phyloP scores from a whole-genome alignment of 1,139 yeast species.

The Ogataea hybrid region DNA sequence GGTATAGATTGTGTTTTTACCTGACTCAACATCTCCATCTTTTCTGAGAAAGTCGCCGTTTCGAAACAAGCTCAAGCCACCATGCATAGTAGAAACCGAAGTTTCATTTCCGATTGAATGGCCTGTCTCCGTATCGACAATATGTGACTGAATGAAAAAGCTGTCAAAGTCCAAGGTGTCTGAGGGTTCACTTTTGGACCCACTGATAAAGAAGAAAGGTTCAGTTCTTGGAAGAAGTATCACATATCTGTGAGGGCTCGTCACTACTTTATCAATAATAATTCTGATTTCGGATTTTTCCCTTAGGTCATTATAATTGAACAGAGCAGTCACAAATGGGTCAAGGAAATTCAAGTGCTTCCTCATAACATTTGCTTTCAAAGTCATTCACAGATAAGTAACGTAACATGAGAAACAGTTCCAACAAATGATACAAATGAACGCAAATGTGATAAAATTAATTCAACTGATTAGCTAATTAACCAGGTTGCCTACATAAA shows the following conservation, averaged over 20 bases:
- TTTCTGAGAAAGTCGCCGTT: conserved; percentile 30
- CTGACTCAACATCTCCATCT: background rate
- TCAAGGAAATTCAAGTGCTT: too few relatives aligned
- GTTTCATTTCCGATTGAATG: background rate
- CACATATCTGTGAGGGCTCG: conserved; percentile 47
- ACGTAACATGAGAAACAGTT: conserved; percentile 10
- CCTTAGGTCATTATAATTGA: too few relatives aligned
- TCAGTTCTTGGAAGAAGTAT: conserved; percentile 49
- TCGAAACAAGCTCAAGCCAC: background rate
- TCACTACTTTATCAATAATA: conserved; percentile 41
- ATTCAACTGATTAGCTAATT: background rate
- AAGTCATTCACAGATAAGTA: too few relatives aligned
- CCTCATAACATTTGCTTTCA: too few relatives aligned
- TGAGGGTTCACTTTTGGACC: too few relatives aligned
- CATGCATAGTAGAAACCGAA: background rate
- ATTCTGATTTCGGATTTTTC: conserved; percentile 48
- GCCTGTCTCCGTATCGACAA: conserved; percentile 30
- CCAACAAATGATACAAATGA: background rate
- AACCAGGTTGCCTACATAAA: background rate
- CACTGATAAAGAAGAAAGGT: too few relatives aligned
- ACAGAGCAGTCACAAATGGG: too few relatives aligned
- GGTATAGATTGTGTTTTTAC: conserved; percentile 31
- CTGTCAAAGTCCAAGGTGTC: conserved; percentile 50
- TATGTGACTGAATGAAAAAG: conserved; percentile 72
- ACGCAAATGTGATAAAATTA: background rate